Percentiles rank a stretch among this genome's conserved stretches.
Evolutionary conservation across 2,329 filamentous ascomycete genomes (phyloP).

Genomic region (Microsporum ferrugineum): DNA sequence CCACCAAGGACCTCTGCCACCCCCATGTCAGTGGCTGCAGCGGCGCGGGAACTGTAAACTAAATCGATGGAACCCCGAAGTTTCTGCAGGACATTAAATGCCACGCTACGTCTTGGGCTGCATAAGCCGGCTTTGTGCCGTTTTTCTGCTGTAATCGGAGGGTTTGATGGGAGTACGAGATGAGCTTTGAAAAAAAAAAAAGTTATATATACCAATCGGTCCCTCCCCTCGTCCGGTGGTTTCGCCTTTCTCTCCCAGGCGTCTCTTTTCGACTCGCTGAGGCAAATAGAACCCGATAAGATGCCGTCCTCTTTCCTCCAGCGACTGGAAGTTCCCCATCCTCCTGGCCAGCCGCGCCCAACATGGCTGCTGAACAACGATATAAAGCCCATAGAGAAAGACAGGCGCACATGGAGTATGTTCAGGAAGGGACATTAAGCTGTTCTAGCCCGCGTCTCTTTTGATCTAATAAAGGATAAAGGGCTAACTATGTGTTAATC

Average conservation of each 20-base stretch:
- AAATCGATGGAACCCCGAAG: neutral
- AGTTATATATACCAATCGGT: neutral
- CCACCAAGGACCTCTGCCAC: too few species aligned
- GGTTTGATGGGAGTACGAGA: neutral
- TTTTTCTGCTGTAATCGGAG: neutral
- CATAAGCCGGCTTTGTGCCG: neutral
- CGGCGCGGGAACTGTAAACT: neutral
- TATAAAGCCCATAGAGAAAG: constrained; percentile 38
- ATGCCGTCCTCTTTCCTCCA: neutral
- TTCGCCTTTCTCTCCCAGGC: neutral
- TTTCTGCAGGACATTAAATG: neutral
- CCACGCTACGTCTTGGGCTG: neutral
- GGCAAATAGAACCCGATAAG: neutral
- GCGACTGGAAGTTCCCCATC: constrained; percentile 1
- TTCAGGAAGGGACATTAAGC: constrained; percentile 26
- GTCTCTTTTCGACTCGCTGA: neutral
- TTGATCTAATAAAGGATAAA: neutral
- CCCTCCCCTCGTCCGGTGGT: neutral
- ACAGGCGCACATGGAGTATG: constrained; percentile 35
- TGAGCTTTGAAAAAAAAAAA: neutral
- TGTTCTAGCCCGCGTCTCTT: constrained; percentile 16
- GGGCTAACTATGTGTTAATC: constrained; percentile 16
- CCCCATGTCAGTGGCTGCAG: neutral
- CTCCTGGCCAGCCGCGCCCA: neutral
- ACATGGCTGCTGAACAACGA: constrained; percentile 35